A percentile compares a stretch with the other conserved stretches of the same genome.
Evolutionary conservation across 345 rosid genomes (phyloP).

Genomic region (Sonneratia caseolaris): DNA sequence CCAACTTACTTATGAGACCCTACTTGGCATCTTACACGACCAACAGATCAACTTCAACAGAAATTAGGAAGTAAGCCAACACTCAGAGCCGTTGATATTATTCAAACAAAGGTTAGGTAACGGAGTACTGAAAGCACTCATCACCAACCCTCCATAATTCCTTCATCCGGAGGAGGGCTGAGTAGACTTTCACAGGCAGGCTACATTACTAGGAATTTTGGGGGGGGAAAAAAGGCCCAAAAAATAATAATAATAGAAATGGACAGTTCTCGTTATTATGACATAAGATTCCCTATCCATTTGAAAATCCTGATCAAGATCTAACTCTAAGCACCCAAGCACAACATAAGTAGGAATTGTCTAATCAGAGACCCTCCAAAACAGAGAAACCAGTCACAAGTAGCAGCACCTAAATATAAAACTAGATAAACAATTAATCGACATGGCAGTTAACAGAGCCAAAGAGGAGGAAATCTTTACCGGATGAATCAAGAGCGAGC

Average conservation of each 20-base stretch:
- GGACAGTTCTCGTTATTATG: not conserved
- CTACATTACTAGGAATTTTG: too few species aligned
- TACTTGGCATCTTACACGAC: too few species aligned
- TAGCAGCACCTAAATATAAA: slow-evolving; percentile 2
- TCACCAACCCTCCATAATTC: too few species aligned
- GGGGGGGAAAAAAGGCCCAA: not conserved
- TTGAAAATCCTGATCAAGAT: not conserved
- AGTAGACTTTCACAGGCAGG: too few species aligned
- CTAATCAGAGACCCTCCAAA: slow-evolving; percentile 1
- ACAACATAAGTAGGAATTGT: not conserved
- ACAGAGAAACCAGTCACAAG: slow-evolving; percentile 2
- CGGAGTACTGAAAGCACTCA: too few species aligned
- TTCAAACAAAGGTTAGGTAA: too few species aligned
- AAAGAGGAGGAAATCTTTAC: not conserved
- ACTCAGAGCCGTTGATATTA: too few species aligned
- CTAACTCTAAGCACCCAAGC: slow-evolving; percentile 4
- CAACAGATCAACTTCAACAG: too few species aligned
- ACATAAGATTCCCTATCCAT: not conserved
- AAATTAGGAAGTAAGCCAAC: too few species aligned
- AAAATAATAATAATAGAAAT: not conserved
- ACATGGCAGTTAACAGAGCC: not conserved
- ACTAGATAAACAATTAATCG: not conserved
- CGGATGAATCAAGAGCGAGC: slow-evolving; percentile 38
- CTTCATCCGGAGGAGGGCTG: too few species aligned
- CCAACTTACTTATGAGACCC: not conserved